Base-by-base conservation (phyloP, 441 rosid species). In the Euphorbia schlechtendalii region DNA sequence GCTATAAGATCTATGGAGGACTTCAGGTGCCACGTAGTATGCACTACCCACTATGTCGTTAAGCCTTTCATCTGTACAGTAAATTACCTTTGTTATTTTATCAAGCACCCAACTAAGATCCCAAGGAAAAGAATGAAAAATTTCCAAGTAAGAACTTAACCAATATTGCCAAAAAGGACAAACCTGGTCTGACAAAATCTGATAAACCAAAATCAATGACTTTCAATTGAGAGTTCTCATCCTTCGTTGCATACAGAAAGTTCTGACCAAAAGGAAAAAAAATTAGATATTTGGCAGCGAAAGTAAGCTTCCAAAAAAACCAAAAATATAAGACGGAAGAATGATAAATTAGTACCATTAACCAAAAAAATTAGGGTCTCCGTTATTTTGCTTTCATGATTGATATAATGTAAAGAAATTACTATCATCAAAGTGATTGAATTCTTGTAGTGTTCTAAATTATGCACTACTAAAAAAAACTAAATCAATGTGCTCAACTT, bases 31-130 rank as follows among this genome's bases (percentile, higher is more conserved):
- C 69, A 95, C 98, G 59, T 95, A 95, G 74, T 89, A 88, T 7
- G 97, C 98, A 71, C 98, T 95, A 55, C 99, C 99, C 67, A 95
- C 99, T 57, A 95, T 95, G 76, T 92, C 99, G 69, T 89, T 89
- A n/a, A 95, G 91, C 75, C 91, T 84, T 75, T 86, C 93, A 75
- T 92, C 99, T 94, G 80, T 41, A 75, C 67, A 55, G 12, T 58
- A 72, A 24, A 25, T 66, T 3, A n/a, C n/a, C n/a, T n/a, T n/a
- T n/a, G n/a, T n/a, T n/a, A n/a, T 20, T 68, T 30, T 60, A 55
- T 70, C 27, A 65, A 64, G 56, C 20, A 57, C 10, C 34, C 60
- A 69, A 41, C 56, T 59, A 57, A 72, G 69, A 41, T 38, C 59
- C 58, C n/a, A 65, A 45, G 30, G 66, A 12, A 28, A 34, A 67